A percentile compares a stretch with the other conserved stretches of the same genome.
Conservation (phyloP, 2,329 filamentous ascomycete species). For the Penicillium sp. region DNA sequence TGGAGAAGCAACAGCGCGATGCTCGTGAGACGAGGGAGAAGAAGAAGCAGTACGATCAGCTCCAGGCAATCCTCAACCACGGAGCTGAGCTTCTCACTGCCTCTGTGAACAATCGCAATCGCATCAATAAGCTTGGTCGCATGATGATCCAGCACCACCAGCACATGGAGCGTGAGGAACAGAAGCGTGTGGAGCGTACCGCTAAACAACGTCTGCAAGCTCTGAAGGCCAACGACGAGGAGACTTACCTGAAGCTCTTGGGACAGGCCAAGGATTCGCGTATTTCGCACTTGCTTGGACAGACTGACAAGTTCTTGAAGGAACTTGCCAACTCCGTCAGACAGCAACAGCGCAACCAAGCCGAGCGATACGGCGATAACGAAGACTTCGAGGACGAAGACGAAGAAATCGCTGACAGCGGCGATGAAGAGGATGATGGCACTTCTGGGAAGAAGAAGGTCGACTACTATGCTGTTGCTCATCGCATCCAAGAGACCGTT, state of each 20-base stretch:
- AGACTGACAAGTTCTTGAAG: slow-evolving; percentile 96
- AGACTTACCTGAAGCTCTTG: slow-evolving; percentile 95
- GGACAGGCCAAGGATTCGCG: slow-evolving; percentile 99
- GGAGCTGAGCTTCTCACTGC: slow-evolving; percentile 74
- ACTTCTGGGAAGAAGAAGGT: slow-evolving; percentile 72
- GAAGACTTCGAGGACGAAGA: slow-evolving; percentile 59
- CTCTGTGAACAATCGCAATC: slow-evolving; percentile 68
- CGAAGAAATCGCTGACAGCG: slow-evolving; percentile 68
- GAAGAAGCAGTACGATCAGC: slow-evolving; percentile 93
- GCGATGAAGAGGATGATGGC: slow-evolving; percentile 68
- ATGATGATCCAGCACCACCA: slow-evolving; percentile 89
- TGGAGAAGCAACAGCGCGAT: slow-evolving; percentile 98
- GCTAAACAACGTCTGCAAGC: slow-evolving; percentile 99
- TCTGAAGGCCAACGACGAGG: slow-evolving; percentile 97
- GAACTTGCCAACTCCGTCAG: slow-evolving; percentile 95
- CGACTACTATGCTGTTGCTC: slow-evolving; percentile 97
- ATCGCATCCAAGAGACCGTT: slow-evolving; percentile 92
- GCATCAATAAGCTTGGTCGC: slow-evolving; percentile 82
- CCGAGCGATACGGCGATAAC: slow-evolving; percentile 75
- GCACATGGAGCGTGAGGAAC: slow-evolving; percentile 98
- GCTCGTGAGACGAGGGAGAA: slow-evolving; percentile 94
- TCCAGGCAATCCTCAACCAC: slow-evolving; percentile 83
- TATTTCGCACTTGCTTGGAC: slow-evolving; percentile 94
- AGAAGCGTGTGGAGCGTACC: slow-evolving; percentile 95
- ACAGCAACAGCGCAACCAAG: slow-evolving; percentile 83